These are phyloP conservation scores for Castanopsis chinensis DNA, from an alignment of 306 rosid genomes.

Conservation along the genomic window DNA sequence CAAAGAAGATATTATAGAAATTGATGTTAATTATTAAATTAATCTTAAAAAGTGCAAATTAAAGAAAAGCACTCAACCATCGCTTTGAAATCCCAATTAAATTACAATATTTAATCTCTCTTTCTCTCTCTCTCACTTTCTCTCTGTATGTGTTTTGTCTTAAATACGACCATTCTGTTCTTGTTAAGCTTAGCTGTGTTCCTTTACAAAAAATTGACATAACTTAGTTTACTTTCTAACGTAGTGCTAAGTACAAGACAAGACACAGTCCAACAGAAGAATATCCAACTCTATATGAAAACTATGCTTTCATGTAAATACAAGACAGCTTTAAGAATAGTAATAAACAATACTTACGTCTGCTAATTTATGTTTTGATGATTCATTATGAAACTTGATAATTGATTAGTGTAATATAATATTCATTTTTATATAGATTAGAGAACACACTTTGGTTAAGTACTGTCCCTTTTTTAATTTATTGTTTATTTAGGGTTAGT, in stretches of 20 bases:
- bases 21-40: background rate
- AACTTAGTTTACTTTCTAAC: background rate
- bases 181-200: background rate
- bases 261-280: constrained; percentile 13
- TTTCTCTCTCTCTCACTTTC: background rate
- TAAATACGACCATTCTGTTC: background rate
- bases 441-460: no score
- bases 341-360: background rate
- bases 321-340: background rate
- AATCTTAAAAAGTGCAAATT: background rate
- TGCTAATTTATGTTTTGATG: background rate
- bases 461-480: no score
- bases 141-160: no score
- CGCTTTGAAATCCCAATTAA: background rate
- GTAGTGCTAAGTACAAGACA: constrained; percentile 17
- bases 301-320: constrained; percentile 1
- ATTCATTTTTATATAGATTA: no score
- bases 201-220: background rate
- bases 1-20: constrained; percentile 10
- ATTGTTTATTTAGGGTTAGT: no score
- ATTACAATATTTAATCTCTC: background rate
- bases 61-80: constrained; percentile 12
- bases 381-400: no score
- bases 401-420: no score
- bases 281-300: background rate